Conservation (phyloP, 495 filamentous ascomycete species). For the Aspergillus avenaceus region DNA sequence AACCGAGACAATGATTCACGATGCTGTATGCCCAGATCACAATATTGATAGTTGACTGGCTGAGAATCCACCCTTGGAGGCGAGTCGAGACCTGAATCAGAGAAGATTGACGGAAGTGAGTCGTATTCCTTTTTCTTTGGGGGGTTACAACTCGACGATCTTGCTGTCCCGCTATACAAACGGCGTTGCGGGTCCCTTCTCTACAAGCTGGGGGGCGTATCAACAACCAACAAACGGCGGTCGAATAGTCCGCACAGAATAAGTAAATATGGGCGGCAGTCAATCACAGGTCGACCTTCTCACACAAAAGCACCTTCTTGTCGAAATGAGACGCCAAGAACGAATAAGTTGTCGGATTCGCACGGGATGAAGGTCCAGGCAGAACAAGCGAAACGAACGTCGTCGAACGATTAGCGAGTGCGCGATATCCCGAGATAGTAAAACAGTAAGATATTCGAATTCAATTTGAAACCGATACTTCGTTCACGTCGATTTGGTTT, state of each 20-base stretch:
- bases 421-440: constrained; percentile 13
- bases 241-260: constrained; percentile 9
- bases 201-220: constrained; percentile 10
- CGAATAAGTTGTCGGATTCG: constrained; percentile 7
- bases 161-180: constrained; percentile 16
- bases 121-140: constrained; percentile 9
- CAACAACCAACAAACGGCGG: constrained; percentile 13
- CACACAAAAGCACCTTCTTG: not conserved
- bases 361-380: not conserved
- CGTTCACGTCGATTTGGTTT: not conserved
- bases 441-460: constrained; percentile 15
- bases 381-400: constrained; percentile 18
- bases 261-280: constrained; percentile 1
- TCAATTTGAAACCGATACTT: constrained; percentile 5
- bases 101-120: not conserved
- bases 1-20: constrained; percentile 37
- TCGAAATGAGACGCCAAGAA: not conserved
- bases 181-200: constrained; percentile 12
- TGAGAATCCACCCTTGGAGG: constrained; percentile 13
- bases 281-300: constrained; percentile 3
- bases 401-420: constrained; percentile 19
- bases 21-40: constrained; percentile 15
- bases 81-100: constrained; percentile 11
- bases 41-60: constrained; percentile 7
- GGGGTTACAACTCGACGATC: constrained; percentile 8